These are phyloP conservation scores for Pseudogymnoascus sp. DNA, from an alignment of 2,329 filamentous ascomycete species.

Conservation along the genomic window DNA sequence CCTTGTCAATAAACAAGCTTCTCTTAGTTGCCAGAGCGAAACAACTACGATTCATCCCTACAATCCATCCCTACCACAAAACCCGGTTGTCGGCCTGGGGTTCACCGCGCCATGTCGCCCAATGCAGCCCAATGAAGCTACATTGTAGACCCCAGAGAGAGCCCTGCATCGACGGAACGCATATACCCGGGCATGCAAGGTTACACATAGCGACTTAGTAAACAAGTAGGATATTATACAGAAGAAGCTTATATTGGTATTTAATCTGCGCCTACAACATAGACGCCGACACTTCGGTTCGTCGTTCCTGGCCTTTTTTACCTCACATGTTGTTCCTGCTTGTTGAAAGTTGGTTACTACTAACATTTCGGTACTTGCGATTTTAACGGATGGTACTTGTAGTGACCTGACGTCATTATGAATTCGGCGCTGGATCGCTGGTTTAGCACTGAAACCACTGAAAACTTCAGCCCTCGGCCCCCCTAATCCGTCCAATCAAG, in stretches of 20 bases:
- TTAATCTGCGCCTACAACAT: too few relatives aligned
- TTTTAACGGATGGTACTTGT: neutral
- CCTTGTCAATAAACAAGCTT: neutral
- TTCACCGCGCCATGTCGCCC: neutral
- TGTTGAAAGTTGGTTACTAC: neutral
- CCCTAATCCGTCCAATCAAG: neutral
- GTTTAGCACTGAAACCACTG: neutral
- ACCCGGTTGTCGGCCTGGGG: neutral
- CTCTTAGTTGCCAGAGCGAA: neutral
- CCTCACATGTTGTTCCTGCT: neutral
- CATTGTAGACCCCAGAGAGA: neutral
- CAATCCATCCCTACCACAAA: neutral
- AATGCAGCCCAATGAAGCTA: neutral
- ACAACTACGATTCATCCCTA: neutral
- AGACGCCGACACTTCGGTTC: too few relatives aligned
- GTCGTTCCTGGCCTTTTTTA: neutral
- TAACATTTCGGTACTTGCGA: neutral
- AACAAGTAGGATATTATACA: neutral
- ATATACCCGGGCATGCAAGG: neutral
- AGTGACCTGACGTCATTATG: constrained; percentile 2
- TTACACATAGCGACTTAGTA: neutral
- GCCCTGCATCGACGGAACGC: neutral
- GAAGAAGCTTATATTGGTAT: neutral
- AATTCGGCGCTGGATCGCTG: neutral
- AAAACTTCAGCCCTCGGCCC: neutral